Evolutionary conservation across 305 asterid genomes (phyloP).

Genomic region (Fraxinus nigra): DNA sequence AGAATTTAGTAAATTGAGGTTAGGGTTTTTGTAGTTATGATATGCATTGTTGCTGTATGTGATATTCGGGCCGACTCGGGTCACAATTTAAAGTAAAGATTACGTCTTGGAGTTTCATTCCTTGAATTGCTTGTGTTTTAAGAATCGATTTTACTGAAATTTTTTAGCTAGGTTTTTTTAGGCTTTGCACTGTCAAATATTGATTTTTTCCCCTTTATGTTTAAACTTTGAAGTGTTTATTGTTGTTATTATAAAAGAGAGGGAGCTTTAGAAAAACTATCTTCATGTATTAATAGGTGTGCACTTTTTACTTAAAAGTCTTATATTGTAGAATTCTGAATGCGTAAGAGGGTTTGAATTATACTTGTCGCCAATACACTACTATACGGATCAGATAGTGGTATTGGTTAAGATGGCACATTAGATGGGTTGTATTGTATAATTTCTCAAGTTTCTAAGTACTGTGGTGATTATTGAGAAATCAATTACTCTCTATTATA

Average conservation of each 20-base stretch:
- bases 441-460: conserved; percentile 1
- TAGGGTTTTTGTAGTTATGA: conserved; percentile 21
- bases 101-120: neutral
- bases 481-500: neutral
- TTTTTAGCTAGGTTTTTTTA: conserved; percentile 1
- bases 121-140: conserved; percentile 5
- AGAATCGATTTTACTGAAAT: neutral
- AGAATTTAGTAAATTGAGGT: conserved; percentile 22
- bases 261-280: neutral
- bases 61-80: conserved; percentile 8
- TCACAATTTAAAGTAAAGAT: conserved; percentile 3
- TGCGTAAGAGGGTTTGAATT: neutral
- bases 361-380: neutral
- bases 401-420: neutral
- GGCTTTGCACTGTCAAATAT: neutral
- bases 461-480: neutral
- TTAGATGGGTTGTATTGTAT: neutral
- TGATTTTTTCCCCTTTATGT: neutral
- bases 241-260: neutral
- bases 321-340: neutral
- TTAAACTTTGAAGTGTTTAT: neutral
- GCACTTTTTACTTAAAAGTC: neutral
- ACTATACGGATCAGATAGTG: neutral
- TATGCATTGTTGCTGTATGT: conserved; percentile 27
- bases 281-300: neutral